Evolutionary conservation across 1,284 basidiomycete genomes (phyloP).

Genomic region (Bjerkandera adusta): DNA sequence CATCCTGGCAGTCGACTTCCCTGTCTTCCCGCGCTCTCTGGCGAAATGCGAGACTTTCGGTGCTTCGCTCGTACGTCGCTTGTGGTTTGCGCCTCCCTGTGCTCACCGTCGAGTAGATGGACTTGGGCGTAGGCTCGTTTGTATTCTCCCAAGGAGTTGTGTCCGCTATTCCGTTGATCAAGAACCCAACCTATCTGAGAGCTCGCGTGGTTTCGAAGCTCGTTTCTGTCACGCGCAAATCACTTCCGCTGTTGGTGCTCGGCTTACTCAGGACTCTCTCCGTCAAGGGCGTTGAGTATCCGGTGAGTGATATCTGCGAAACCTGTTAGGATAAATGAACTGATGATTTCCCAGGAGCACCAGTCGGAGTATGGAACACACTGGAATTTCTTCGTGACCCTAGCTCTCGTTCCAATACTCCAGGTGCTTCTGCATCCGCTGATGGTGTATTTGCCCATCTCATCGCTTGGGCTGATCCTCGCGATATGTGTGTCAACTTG

Average conservation of each 20-base stretch:
- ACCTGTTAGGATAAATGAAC: constrained; percentile 6
- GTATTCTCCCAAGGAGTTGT: constrained; percentile 94
- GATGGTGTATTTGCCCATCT: constrained; percentile 55
- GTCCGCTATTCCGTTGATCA: constrained; percentile 76
- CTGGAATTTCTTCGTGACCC: constrained; percentile 99
- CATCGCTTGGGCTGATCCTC: constrained; percentile 63
- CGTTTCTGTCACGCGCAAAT: constrained; percentile 48
- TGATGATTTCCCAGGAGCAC: too few relatives aligned
- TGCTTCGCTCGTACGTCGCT: constrained; percentile 74
- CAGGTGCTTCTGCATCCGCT: constrained; percentile 72
- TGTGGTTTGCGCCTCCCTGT: neutral
- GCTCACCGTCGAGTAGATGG: constrained; percentile 68
- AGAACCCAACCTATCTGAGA: constrained; percentile 51
- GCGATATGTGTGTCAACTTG: constrained; percentile 50
- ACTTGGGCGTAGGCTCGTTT: constrained; percentile 94
- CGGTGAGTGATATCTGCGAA: constrained; percentile 47
- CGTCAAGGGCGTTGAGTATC: constrained; percentile 94
- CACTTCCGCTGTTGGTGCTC: constrained; percentile 68
- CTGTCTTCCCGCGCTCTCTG: constrained; percentile 83
- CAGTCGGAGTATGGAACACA: constrained; percentile 95
- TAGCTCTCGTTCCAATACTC: constrained; percentile 78
- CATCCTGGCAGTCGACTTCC: constrained; percentile 97
- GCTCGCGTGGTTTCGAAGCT: constrained; percentile 53
- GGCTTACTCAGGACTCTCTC: constrained; percentile 80
- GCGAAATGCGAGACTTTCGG: constrained; percentile 97